Evolutionary conservation across 2,329 filamentous ascomycete species (phyloP), one percentile per base, ranked within the genome.

Genomic region (Ophiostoma piceae): DNA sequence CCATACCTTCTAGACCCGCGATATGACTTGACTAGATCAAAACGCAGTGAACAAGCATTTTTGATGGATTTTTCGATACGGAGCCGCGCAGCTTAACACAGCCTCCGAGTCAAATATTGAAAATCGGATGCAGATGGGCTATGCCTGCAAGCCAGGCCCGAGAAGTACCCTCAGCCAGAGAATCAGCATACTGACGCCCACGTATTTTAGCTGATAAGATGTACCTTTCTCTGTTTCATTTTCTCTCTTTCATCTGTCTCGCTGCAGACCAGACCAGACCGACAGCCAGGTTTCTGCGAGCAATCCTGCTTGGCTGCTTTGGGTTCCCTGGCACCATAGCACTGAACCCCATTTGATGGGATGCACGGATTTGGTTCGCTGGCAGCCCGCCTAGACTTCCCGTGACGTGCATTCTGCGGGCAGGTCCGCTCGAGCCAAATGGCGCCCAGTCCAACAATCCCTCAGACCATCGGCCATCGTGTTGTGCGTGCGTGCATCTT

Each of bases 331-430:
- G 57, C 26, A 62, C 26, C 19, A 47, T 47, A 16, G 16, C 43
- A 47, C 19, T 47, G 16, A 47, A 47, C 43, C 43, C 43, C 43
- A 47, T 47, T 57, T 9, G 11, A 64, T 29, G 16, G 29, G 32
- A 39, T 64, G 60, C 60, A 64, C n/a, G 32, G 16, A 37, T 37
- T 35, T 64, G 32, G 60, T 64, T 64, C 60, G 60, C 60, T 64
- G 29, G 60, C 51, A 47, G 51, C 22, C 51, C 51, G 60, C 14
- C 60, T 62, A 62, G 60, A 64, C 60, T 64, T 64, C 29, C 29
- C 60, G 60, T 64, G 60, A 64, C 60, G 60, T 64, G 60, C 60
- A 64, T 64, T 5, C 60, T 64, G 60, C 60, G 16, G 35, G 62
- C 62, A 65, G 62, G 62, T 11, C 35, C 62, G 29, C 62, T 22